Evolutionary conservation across 2,329 filamentous ascomycete species (phyloP), one percentile per base, ranked within the genome.

Genomic region (Xylariomycetidae sp.): DNA sequence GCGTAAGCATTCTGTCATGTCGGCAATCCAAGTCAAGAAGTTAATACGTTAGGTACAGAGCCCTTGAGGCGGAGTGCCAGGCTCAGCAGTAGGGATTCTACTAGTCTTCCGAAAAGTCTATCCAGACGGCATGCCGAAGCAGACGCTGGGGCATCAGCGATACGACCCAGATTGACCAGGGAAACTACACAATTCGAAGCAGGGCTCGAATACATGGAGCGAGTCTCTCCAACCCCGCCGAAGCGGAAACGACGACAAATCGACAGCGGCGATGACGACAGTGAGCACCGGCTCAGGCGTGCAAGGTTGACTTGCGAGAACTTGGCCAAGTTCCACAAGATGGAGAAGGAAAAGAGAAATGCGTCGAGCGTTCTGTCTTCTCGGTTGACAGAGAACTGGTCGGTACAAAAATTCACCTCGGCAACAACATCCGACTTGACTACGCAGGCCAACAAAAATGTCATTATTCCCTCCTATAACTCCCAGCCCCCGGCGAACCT

Each of bases 401-500:
- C 25, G 11, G 15, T n/a, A n/a, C n/a, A n/a, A n/a, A n/a, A n/a
- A n/a, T n/a, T n/a, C n/a, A n/a, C n/a, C n/a, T n/a, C n/a, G n/a
- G n/a, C 25, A 12, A 26, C 25, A 14, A 6, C 12, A n/a, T 26
- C 25, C 15, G 25, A 15, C 15, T 33, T 33, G 8, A 25, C 31
- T 27, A 27, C 27, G 6, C 23, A 33, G 31, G 25, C 25, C 16
- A 16, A 11, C 9, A 44, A 42, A 17, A 46, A 51, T 25, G 41
- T 41, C 22, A 45, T 48, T 17, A 35, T 49, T 25, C 16, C 31
- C 9, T 30, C 34, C 1, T 4, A 16, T 3, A 14, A n/a, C n/a
- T 51, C 48, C 11, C 38, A 44, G 34, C 37, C 41, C 2, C 46
- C 48, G 9, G 12, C 15, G 16, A 49, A 48, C 34, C 31, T 48